phyloP scores from a whole-genome alignment of 176 grass and related monocot species.

The Otatea glauca region DNA sequence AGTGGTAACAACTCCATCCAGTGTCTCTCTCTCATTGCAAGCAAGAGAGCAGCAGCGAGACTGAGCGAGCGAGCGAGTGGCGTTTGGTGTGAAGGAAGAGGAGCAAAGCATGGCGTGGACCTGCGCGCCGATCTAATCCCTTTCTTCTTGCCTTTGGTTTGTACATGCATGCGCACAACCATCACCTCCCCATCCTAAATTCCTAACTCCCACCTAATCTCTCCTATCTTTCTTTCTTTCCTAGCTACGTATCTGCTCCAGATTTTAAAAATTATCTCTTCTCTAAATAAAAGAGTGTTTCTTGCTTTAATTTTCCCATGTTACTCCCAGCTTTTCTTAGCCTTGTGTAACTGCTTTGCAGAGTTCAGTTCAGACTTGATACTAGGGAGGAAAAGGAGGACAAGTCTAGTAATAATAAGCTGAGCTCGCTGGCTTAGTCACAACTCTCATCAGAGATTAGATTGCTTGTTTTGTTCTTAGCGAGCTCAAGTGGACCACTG shows the following conservation, averaged over 20 bases:
- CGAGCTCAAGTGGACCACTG: constrained; percentile 21
- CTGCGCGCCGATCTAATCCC: constrained; percentile 42
- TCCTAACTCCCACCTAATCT: constrained; percentile 55
- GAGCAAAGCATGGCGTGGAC: constrained; percentile 22
- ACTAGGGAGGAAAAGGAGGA: background rate
- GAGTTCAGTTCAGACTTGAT: background rate
- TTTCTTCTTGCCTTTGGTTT: constrained; percentile 5
- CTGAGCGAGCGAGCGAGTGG: constrained; percentile 8
- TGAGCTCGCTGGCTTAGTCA: background rate
- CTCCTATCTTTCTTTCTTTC: background rate
- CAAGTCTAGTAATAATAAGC: background rate
- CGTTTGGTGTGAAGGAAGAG: constrained; percentile 18
- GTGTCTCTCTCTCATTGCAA: background rate
- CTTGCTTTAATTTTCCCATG: constrained; percentile 18
- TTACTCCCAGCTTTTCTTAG: background rate
- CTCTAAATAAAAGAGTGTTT: background rate
- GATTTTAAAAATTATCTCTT: constrained; percentile 22
- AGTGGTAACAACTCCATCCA: too few relatives aligned
- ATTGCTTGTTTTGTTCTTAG: background rate
- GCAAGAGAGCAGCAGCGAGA: too few relatives aligned
- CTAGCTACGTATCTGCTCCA: background rate
- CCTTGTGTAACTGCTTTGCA: background rate
- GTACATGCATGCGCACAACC: constrained; percentile 19
- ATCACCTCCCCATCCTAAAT: constrained; percentile 34
- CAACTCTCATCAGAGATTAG: background rate